These are phyloP conservation scores for Fusarium chaquense DNA, from an alignment of 2,329 filamentous ascomycete species.

Conservation along the genomic window DNA sequence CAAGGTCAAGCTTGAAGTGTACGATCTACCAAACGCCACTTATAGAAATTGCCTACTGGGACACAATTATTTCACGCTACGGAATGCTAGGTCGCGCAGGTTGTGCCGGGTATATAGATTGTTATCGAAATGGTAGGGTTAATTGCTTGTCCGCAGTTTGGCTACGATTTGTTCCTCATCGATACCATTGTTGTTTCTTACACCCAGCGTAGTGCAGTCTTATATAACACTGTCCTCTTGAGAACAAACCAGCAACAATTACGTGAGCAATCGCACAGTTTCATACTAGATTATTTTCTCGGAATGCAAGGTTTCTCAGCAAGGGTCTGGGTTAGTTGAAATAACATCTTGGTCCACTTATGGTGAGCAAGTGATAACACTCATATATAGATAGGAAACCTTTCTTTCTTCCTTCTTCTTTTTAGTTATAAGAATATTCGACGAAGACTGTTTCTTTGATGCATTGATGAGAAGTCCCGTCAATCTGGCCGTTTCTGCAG, in stretches of 20 bases:
- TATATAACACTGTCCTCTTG: neutral
- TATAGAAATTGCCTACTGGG: no score
- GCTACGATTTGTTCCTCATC: neutral
- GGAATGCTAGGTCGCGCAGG: no score
- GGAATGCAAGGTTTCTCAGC: no score
- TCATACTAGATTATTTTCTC: no score
- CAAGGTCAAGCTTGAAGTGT: no score
- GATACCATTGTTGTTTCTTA: neutral
- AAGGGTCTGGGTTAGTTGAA: neutral
- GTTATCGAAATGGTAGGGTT: no score
- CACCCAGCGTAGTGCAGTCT: neutral
- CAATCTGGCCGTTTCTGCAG: neutral
- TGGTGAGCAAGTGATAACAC: neutral
- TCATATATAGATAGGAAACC: neutral
- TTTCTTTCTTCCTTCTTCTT: neutral
- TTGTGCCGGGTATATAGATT: neutral
- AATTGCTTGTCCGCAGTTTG: no score
- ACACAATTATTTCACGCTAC: no score
- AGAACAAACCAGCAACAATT: neutral
- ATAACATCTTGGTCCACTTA: no score
- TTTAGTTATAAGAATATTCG: neutral
- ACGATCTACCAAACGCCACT: no score
- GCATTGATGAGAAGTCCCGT: neutral
- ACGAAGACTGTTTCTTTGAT: neutral
- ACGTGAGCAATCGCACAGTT: neutral